Evolutionary conservation across 2,329 filamentous ascomycete species (phyloP), one percentile per base, ranked within the genome.

Genomic region (Knufia fluminis): DNA sequence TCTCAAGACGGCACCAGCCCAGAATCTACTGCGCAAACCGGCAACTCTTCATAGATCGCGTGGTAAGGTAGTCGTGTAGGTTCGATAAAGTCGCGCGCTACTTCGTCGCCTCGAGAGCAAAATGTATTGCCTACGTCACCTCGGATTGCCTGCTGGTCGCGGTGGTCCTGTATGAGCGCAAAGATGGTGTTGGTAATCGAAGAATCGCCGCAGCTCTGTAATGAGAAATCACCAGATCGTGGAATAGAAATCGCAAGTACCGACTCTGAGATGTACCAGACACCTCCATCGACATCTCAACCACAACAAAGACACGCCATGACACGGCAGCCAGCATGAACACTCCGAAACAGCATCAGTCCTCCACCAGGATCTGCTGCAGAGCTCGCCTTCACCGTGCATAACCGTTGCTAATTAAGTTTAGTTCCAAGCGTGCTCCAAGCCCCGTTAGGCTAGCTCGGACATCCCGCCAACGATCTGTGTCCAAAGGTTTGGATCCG

Each of bases 11-110:
- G 45, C 45, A 28, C 42, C 42, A 8, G 28, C 42, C 42, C 42
- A 45, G 14, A 33, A 45, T 22, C 24, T 45, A 33, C 42, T 45
- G 14, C 42, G 42, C 42, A 45, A 45, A 45, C 24, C 42, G 42
- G 42, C 41, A 16, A 44, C 28, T 20, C 7, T 7, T 45, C 42
- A 45, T 16, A 17, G 24, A 42, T 24, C 20, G 8, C 19, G 40
- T 24, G 19, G 14, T 14, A 6, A 14, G 17, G 20, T 23, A 26
- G 4, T 26, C 12, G 14, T 14, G 10, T 14, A n/a, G 33, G 6
- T 8, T 36, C 6, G 33, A 36, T 7, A 17, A 14, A 17, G 9
- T 7, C 33, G 33, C 33, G 33, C n/a, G 33, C 6, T 17, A 6
- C n/a, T 7, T 16, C 33, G 6, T 17, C 6, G n/a, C 33, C 33